Base-by-base conservation (phyloP, 2,329 filamentous ascomycete genomes). In the Epichloe amarillans region DNA sequence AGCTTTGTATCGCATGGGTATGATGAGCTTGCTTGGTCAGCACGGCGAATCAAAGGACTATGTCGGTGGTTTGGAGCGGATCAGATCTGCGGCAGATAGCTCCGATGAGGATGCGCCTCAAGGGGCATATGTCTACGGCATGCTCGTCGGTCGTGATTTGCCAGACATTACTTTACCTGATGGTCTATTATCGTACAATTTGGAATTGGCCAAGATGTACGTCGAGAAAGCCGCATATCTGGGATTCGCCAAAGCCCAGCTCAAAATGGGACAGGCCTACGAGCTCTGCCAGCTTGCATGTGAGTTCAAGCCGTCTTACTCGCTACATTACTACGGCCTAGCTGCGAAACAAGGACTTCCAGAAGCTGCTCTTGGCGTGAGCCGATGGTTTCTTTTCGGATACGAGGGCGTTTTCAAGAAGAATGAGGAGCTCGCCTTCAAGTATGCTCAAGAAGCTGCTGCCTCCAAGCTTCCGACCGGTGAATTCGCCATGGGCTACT, bases 331-430 rank as follows among this genome's bases (percentile, higher is more conserved):
- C 71, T 96, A 97, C 62, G 88, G 88, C 38, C 76, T 98, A 35
- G 91, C 93, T 21, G 86, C 93, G 12, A 83, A 86, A 56, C 93
- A 97, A 69, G 91, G 90, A 17, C 89, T 97, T 60, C 76, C 89
- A 0, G 93, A 98, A 65, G 93, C 91, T 0, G 89, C 95, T 53
- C 86, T 98, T 69, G 89, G 91, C 30, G 89, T 98, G 54, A 97
- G 91, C 68, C 93, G 95, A 67, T 98, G 93, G 93, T 98, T 97
- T 64, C 75, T 98, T 30, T 97, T 95, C 61, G 93, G 93, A 3
- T 90, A 93, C 57, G 91, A 97, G 58, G 85, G 84, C 21, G 76
- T 94, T 6, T 96, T 98, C 62, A 80, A 87, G 53, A 97, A 97
- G 75, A 97, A 96, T 61, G 93, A 98, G 67, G 86, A 91, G 63